Percentiles rank a stretch among this genome's conserved stretches.
These are phyloP conservation scores for Basipetospora sp. DNA, from an alignment of 2,329 filamentous ascomycete species.

Conservation along the genomic window DNA sequence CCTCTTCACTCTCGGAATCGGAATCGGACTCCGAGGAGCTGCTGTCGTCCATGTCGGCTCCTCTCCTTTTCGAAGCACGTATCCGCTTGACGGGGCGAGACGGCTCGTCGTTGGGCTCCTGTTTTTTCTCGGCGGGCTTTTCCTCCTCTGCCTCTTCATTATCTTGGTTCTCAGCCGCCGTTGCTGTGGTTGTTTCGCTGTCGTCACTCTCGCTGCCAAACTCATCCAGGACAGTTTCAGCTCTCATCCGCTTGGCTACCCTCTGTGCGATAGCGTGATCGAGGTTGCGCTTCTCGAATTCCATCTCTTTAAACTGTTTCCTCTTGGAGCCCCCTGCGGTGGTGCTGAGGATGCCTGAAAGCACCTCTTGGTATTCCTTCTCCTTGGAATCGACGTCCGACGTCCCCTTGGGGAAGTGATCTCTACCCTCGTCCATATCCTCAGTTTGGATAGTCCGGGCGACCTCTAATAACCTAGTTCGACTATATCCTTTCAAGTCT, in stretches of 20 bases:
- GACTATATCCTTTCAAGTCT: constrained; percentile 61
- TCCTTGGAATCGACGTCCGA: constrained; percentile 15
- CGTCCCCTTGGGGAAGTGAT: constrained; percentile 19
- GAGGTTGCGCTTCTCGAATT: constrained; percentile 35
- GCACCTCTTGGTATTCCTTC: constrained; percentile 35
- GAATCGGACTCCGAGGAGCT: constrained; percentile 23
- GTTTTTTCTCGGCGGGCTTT: constrained; percentile 21
- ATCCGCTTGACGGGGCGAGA: constrained; percentile 26
- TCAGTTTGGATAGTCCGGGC: constrained; percentile 47
- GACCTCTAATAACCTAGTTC: constrained; percentile 51
- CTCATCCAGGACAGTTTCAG: constrained; percentile 41
- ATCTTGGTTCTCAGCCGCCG: constrained; percentile 5
- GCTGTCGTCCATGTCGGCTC: constrained; percentile 20
- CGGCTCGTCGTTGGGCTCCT: constrained; percentile 31
- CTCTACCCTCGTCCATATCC: constrained; percentile 37
- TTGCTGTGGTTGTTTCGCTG: constrained; percentile 12
- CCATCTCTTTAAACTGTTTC: constrained; percentile 38
- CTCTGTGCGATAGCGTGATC: constrained; percentile 34
- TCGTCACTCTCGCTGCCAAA: constrained; percentile 33
- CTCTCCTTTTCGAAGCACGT: constrained; percentile 4
- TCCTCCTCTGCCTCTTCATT: constrained; percentile 2
- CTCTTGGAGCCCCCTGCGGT: constrained; percentile 23
- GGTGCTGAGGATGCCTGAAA: constrained; percentile 37
- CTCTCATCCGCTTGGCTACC: constrained; percentile 47
- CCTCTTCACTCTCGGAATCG: constrained; percentile 19